phyloP scores from a whole-genome alignment of 2,329 filamentous ascomycete species.

The Pyrenophora tritici-repentis region DNA sequence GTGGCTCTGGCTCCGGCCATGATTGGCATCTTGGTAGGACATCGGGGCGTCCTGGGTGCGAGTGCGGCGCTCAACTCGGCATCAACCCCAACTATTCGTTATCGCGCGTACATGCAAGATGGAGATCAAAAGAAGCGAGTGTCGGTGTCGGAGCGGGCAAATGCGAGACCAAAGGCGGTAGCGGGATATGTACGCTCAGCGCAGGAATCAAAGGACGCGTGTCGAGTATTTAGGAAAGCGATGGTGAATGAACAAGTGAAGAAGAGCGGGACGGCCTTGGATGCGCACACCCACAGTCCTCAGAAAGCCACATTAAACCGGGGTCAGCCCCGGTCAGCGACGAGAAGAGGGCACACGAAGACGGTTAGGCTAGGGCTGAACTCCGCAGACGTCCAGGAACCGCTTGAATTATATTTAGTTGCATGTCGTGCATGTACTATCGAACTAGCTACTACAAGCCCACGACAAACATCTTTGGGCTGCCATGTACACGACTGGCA shows the following conservation, averaged over 20 bases:
- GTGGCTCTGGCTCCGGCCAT: slow-evolving; percentile 55
- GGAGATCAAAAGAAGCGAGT: slow-evolving; percentile 11
- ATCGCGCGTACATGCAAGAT: slow-evolving; percentile 26
- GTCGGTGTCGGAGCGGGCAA: slow-evolving; percentile 11
- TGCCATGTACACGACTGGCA: too few species aligned
- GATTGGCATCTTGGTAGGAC: slow-evolving; percentile 56
- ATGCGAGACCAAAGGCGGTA: neutral
- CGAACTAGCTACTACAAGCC: slow-evolving; percentile 1
- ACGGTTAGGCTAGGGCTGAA: slow-evolving; percentile 16
- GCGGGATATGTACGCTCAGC: neutral
- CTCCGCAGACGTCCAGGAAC: slow-evolving; percentile 6
- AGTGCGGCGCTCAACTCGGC: slow-evolving; percentile 31
- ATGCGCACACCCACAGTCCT: slow-evolving; percentile 4
- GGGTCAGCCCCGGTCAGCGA: neutral
- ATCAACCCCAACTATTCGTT: slow-evolving; percentile 35
- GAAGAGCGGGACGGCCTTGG: slow-evolving; percentile 13
- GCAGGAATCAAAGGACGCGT: slow-evolving; percentile 7
- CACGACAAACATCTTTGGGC: neutral
- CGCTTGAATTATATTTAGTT: neutral
- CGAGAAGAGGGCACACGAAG: slow-evolving; percentile 1
- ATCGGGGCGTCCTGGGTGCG: slow-evolving; percentile 46
- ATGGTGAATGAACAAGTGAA: slow-evolving; percentile 1
- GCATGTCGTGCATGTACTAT: slow-evolving; percentile 15
- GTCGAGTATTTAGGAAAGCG: slow-evolving; percentile 10
- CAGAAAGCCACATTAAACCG: slow-evolving; percentile 1